These are phyloP conservation scores for Penium margaritaceum DNA, from an alignment of 139 green algal species.

Conservation along the genomic window DNA sequence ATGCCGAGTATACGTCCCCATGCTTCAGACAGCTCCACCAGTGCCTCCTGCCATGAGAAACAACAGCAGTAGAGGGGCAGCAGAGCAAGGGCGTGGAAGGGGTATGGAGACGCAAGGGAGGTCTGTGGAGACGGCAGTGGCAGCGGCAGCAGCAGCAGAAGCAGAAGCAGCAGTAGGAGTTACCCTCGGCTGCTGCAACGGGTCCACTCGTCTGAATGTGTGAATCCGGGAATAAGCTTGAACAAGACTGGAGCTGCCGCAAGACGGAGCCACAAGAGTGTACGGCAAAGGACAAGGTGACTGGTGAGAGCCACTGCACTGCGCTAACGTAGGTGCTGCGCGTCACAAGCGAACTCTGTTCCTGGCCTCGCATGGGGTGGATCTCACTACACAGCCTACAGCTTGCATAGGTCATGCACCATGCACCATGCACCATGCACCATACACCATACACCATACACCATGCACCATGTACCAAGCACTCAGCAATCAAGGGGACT, in stretches of 20 bases:
- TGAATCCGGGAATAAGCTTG: not conserved
- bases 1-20: conserved; percentile 18
- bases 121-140: not conserved
- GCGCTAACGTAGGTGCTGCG: too few relatives aligned
- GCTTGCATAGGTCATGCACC: too few relatives aligned
- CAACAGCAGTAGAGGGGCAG: not conserved
- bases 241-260: not conserved
- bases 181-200: not conserved
- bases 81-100: not conserved
- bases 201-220: not conserved
- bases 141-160: too few relatives aligned
- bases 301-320: too few relatives aligned
- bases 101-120: not conserved
- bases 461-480: not conserved
- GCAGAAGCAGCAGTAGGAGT: too few relatives aligned
- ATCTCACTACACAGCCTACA: too few relatives aligned
- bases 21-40: conserved; percentile 25
- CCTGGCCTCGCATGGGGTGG: too few relatives aligned
- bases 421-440: too few relatives aligned
- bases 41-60: conserved; percentile 10
- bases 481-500: not conserved
- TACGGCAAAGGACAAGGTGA: too few relatives aligned
- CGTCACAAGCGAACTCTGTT: too few relatives aligned
- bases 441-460: not conserved
- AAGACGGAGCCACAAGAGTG: not conserved